Evolutionary conservation across 2,329 filamentous ascomycete genomes (phyloP), one percentile per base, ranked within the genome.

Genomic region (Fusarium chuoi): DNA sequence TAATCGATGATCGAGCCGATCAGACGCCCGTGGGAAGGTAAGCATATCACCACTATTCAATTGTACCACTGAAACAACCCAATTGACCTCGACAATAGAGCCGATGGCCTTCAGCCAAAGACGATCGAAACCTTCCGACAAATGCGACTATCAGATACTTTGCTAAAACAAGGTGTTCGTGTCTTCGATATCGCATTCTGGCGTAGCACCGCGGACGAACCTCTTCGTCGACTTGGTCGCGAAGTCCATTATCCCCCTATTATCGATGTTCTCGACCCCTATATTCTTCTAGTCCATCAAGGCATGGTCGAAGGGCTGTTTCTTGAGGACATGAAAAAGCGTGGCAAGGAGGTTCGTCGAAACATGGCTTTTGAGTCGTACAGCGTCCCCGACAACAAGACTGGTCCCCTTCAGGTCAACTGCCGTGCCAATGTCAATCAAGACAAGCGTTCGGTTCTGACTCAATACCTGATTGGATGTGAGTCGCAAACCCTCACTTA

Each of bases 101-200:
- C 92, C 70, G 93, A 94, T 80, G 92, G 92, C 45, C 84, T 94
- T 59, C 92, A 94, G 78, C 92, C 92, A 49, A 94, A 94, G 82
- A 92, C 92, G 2, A 93, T 95, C 76, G 92, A 94, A 83, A 94
- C 92, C 0, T 88, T 94, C 76, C 88, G 89, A 70, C 92, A 94
- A 82, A 90, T 94, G 85, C 86, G 91, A 39, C 83, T 94, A n/a
- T 91, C 89, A n/a, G 91, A 94, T 71, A 84, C 88, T 4, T 81
- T 94, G 36, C 81, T 94, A 46, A 88, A 89, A 71, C 88, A 90
- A 75, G 92, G 91, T 36, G 92, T 92, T 56, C 89, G 89, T 51
- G 89, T 94, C 49, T 93, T 92, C 81, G 92, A 94, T 78, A 94
- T 94, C 68, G 87, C 90, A 48, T 94, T 94, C 79, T 94, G 92